Base-by-base conservation (phyloP, 495 filamentous ascomycete species). In the Usnea hakonensis region DNA sequence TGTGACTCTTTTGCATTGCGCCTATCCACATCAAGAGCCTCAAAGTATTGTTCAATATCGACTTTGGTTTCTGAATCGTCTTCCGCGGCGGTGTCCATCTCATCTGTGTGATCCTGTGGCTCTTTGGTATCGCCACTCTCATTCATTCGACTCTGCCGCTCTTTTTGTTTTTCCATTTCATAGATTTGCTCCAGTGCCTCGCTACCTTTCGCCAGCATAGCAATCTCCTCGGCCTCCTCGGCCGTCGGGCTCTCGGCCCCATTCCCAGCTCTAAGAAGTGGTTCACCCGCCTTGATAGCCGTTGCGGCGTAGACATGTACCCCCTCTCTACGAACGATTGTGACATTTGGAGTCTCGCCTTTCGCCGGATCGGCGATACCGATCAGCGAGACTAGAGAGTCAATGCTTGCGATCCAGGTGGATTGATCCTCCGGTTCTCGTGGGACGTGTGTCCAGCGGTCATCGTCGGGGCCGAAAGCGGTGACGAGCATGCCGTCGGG, bases 391-490 rank as follows among this genome's bases (percentile, higher is more conserved):
- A 67, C 30, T 11, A 60, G 3, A 0, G 65, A 33, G 28, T 61
- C 26, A 6, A 67, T 32, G 33, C 38, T 57, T 5, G 41, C 65
- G 57, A 67, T 41, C 61, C 61, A 59, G 26, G 35, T 19, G 13
- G 46, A 23, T 1, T 60, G 5, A 17, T 59, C 50, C n/a, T 28
- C 36, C 0, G 44, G 9, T 0, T 33, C 26, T 4, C 14, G 33
- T 21, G 5, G 9, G 5, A 19, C 11, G 11, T 44, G 3, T 0
- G 36, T 35, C 52, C 38, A 44, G 52, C 36, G 19, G 0, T 35
- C n/a, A n/a, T 58, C 54, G 19, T n/a, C 19, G 10, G 38, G 30
- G 16, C 33, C 43, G 55, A 38, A 37, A 21, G 40, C 52, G 19
- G 38, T 38, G 11, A 21, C 32, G 28, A 48, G 40, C 19, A 33